phyloP scores from a whole-genome alignment of 2,329 filamentous ascomycete genomes.

The Aspergillus phoenicis region DNA sequence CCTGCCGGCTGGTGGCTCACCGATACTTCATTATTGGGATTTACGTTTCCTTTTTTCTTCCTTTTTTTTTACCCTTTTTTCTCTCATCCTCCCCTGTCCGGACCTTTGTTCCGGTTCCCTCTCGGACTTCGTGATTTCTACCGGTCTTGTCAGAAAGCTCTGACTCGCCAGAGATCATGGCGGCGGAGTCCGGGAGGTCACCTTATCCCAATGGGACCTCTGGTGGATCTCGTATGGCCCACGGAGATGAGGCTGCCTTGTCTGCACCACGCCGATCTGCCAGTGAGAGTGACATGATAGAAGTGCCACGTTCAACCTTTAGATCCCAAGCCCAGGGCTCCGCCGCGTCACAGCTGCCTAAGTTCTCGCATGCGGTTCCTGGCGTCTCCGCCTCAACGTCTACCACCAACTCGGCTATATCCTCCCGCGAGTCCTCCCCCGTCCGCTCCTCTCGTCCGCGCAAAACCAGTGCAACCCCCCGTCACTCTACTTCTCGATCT shows the following conservation, averaged over 20 bases:
- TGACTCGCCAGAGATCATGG: conserved; percentile 36
- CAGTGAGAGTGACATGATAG: conserved; percentile 34
- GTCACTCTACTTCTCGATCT: conserved; percentile 52
- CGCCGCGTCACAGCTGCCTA: conserved; percentile 37
- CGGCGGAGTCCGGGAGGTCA: conserved; percentile 42
- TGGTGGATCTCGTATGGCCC: conserved; percentile 32
- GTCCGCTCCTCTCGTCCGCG: conserved; percentile 34
- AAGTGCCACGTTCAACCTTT: conserved; percentile 31
- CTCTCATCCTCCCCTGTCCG: conserved; percentile 5
- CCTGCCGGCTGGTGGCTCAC: conserved; percentile 16
- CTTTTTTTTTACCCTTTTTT: conserved; percentile 5
- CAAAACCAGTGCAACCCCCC: conserved; percentile 36
- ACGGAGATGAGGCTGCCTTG: conserved; percentile 30
- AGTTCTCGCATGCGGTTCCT: conserved; percentile 30
- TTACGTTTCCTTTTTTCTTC: conserved; percentile 12
- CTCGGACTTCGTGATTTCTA: conserved; percentile 41
- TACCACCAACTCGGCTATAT: conserved; percentile 47
- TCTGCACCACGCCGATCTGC: conserved; percentile 31
- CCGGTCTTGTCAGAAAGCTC: conserved; percentile 31
- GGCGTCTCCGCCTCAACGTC: conserved; percentile 39
- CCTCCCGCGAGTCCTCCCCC: conserved; percentile 55
- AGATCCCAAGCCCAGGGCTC: conserved; percentile 30
- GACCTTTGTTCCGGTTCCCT: conserved; percentile 29
- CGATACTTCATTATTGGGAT: conserved; percentile 15
- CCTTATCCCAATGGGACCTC: conserved; percentile 36